Base-by-base conservation (phyloP, 768 basidiomycete genomes). In the Pleurotus ostreatus region DNA sequence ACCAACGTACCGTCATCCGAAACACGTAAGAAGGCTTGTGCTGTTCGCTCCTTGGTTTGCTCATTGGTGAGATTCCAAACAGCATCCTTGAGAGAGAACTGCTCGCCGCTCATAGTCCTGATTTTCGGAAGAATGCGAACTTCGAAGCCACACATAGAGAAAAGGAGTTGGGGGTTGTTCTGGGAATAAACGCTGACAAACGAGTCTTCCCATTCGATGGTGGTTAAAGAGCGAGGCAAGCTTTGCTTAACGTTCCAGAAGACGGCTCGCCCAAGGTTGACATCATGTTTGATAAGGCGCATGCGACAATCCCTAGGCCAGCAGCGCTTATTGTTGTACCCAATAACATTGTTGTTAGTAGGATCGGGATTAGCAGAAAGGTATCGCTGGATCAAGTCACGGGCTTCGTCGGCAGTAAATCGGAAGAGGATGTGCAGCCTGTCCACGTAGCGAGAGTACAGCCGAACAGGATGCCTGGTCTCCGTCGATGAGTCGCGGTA, bases 191-290 rank as follows among this genome's bases (percentile, higher is more conserved):
- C 96, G 56, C 93, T 95, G 62, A 94, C 92, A 65, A 95, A 94
- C 0, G 95, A 94, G 66, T 98, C 94, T 60, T 98, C 96, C 97
- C 97, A 98, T 65, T 98, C 97, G 66, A 99, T 98, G 0, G 97
- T 98, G 0, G 97, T 98, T 60, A 99, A 74, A 13, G 96, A 97
- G 47, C 97, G 79, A 0, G 97, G 97, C 22, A 99, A 71, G 62
- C 92, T 92, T 71, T 98, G 94, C 75, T 98, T 97, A 70, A 98
- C 92, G 66, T 99, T 98, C 97, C 96, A 99, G 74, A 97, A 98
- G 7, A 98, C 97, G 2, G 97, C 97, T 59, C 97, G 84, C 18
- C 96, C 97, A 45, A 99, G 78, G 71, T 99, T 98, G 72, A 98
- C 97, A 68, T 99, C 97, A 71, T 99, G 97, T 73, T 99, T 99